Evolutionary conservation across 129 eudicot genomes (phyloP), one percentile per base, ranked within the genome.

Genomic region (Ambrosia trifida): DNA sequence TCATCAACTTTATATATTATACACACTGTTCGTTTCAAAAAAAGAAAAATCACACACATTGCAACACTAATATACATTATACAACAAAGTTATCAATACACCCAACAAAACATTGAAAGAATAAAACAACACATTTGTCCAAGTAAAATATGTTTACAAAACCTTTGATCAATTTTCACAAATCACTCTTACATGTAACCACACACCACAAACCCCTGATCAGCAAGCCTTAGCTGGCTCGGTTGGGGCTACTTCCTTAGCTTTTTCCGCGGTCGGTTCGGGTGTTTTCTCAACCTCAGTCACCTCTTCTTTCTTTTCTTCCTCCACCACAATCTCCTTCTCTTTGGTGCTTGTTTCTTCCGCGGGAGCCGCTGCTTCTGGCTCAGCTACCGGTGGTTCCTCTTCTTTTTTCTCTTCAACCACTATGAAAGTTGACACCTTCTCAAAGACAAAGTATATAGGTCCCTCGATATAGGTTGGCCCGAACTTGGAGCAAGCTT

Each of bases 381-480:
- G 66, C 70, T 76, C 87, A 2, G 68, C 68, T 5, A 76, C 40
- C 4, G 79, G 58, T 64, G 69, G 72, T 36, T 67, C 72, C 35
- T 66, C 84, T 45, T 71, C 84, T 41, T 71, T 73, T 47, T 74
- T 80, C 73, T 77, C 72, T 66, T 87, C 92, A 38, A 78, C 85
- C 3, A 66, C 85, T 16, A 87, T 63, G 63, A 76, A 85, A 1
- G 83, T 81, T 4, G 96, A 85, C 18, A 90, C 95, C 72, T 87
- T 83, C 77, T 90, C 95, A 7, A 90, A 87, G 28, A 90, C 82
- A 18, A 80, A 90, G 80, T 77, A 68, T 35, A 90, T 65, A 5
- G 96, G 96, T n/a, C 91, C 96, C 9, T 83, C 74, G 32, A 90
- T 71, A 11, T 74, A 81, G 53, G 77, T 68, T 46, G 94, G 81